These are phyloP conservation scores for Odontarrhena argentea DNA, from an alignment of 345 rosid species.

Conservation along the genomic window DNA sequence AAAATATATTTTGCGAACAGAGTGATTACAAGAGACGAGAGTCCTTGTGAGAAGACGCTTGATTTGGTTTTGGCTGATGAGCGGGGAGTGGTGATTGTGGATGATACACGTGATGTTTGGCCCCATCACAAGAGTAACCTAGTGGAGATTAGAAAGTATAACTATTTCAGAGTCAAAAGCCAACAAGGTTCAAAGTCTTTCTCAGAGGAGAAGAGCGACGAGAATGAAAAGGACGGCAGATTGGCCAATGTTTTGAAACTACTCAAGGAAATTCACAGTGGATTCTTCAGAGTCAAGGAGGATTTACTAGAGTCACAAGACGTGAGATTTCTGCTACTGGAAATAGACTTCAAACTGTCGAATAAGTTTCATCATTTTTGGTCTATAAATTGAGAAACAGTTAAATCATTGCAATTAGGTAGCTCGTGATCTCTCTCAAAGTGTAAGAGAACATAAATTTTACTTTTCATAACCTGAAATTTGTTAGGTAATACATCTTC, in stretches of 20 bases:
- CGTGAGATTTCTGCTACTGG: neutral
- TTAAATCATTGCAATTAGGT: no score
- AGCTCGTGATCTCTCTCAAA: no score
- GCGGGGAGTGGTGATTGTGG: constrained; percentile 3
- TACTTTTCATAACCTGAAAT: no score
- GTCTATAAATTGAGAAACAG: no score
- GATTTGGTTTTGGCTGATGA: neutral
- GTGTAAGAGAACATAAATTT: no score
- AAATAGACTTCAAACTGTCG: neutral
- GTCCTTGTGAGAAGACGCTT: neutral
- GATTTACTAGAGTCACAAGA: neutral
- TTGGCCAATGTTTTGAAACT: neutral
- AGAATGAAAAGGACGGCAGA: neutral
- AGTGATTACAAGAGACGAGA: neutral
- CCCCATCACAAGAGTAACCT: neutral
- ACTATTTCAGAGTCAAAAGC: constrained; percentile 50
- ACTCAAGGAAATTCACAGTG: neutral
- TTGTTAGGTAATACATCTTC: no score
- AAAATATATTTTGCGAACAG: neutral
- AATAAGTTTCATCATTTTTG: neutral
- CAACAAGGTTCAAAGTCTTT: neutral
- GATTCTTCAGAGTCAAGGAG: constrained; percentile 14
- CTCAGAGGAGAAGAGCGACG: neutral
- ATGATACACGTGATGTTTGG: neutral
- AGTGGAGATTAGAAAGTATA: constrained; percentile 42